phyloP scores from a whole-genome alignment of 2,329 filamentous ascomycete genomes.

The Fusarium anguioides region DNA sequence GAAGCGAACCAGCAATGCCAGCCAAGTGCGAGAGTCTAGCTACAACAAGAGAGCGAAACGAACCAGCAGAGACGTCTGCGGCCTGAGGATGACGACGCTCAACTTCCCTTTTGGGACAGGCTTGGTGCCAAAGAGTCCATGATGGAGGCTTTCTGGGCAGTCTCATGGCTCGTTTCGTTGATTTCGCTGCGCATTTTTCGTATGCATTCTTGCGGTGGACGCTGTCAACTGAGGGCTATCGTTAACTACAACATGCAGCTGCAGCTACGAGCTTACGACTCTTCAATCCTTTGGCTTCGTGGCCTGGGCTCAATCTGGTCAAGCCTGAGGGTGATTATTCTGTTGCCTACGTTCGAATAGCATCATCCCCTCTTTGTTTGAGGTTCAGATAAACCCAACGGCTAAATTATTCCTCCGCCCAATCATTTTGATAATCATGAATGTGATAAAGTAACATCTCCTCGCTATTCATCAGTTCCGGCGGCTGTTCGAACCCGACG shows the following conservation, averaged over 20 bases:
- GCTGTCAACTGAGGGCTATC: slow-evolving; percentile 19
- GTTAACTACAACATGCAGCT: slow-evolving; percentile 30
- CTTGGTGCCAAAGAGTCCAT: slow-evolving; percentile 31
- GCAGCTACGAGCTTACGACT: slow-evolving; percentile 38
- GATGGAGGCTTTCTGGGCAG: slow-evolving; percentile 24
- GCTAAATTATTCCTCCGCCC: slow-evolving; percentile 26
- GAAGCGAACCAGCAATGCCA: background rate
- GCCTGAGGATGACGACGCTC: slow-evolving; percentile 50
- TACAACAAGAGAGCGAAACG: slow-evolving; percentile 17
- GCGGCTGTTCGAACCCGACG: slow-evolving; percentile 18
- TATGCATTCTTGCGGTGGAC: slow-evolving; percentile 21
- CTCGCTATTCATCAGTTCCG: background rate
- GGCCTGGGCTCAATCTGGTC: slow-evolving; percentile 43
- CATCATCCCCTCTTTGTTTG: slow-evolving; percentile 28
- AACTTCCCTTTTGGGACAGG: slow-evolving; percentile 41
- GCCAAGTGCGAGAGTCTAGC: background rate
- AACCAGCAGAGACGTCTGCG: slow-evolving; percentile 36
- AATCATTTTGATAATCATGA: slow-evolving; percentile 7
- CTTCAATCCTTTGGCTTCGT: slow-evolving; percentile 36
- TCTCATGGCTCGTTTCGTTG: slow-evolving; percentile 23
- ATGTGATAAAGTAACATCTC: slow-evolving; percentile 19
- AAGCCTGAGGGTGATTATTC: slow-evolving; percentile 41
- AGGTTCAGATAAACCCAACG: slow-evolving; percentile 20
- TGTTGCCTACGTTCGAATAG: slow-evolving; percentile 26
- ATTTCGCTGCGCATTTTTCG: slow-evolving; percentile 27